Conservation (phyloP, 148 eudicot genomes). For the Amaranthus hypochondriacus region DNA sequence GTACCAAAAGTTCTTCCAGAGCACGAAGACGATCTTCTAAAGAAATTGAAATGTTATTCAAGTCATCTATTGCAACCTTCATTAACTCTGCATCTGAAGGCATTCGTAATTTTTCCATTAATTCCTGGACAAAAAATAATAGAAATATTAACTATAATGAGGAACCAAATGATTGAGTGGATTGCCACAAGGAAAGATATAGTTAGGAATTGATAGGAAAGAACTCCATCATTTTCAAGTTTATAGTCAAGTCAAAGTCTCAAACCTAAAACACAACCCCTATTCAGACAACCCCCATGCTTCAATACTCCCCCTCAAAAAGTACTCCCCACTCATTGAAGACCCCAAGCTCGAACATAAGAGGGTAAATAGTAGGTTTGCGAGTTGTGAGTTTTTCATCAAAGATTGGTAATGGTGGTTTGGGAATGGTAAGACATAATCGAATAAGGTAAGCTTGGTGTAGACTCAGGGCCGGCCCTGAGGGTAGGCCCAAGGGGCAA, state of each 20-base stretch:
- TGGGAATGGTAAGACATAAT: background rate
- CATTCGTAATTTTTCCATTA: constrained; percentile 71
- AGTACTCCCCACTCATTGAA: too few species aligned
- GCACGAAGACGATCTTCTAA: constrained; percentile 73
- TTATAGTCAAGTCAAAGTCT: too few species aligned
- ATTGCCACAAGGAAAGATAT: background rate
- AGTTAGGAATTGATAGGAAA: background rate
- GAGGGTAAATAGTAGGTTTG: too few species aligned
- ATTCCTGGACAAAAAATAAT: constrained; percentile 46
- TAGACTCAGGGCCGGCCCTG: too few species aligned
- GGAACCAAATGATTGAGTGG: background rate
- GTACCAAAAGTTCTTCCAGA: constrained; percentile 71
- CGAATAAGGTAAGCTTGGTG: background rate
- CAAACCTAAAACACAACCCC: too few species aligned
- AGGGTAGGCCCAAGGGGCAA: too few species aligned
- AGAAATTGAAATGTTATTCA: constrained; percentile 68
- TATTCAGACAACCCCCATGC: too few species aligned
- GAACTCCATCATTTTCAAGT: too few species aligned
- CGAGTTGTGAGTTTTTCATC: too few species aligned
- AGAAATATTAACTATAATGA: background rate
- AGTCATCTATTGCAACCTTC: constrained; percentile 73
- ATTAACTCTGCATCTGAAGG: constrained; percentile 92
- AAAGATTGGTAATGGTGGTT: too few species aligned
- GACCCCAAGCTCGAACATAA: too few species aligned
- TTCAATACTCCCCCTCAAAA: too few species aligned